Evolutionary conservation across 305 asterid genomes (phyloP).

Genomic region (Fraxinus nigra): DNA sequence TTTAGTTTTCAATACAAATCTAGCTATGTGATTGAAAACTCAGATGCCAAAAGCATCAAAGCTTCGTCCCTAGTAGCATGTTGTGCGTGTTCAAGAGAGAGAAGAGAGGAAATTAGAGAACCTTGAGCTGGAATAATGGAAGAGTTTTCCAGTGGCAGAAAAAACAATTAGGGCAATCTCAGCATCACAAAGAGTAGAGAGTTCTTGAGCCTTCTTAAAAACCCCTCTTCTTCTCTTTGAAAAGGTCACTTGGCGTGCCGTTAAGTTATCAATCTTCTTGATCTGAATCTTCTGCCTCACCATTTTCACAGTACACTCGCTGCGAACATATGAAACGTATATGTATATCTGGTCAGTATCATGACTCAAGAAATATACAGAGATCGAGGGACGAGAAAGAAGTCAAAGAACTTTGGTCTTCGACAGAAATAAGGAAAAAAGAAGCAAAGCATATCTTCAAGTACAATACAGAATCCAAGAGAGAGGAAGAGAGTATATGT

Average conservation of each 20-base stretch:
- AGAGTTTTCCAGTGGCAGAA: slow-evolving; percentile 77
- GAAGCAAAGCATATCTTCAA: slow-evolving; percentile 32
- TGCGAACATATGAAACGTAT: background rate
- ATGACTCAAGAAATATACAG: background rate
- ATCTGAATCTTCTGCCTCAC: slow-evolving; percentile 80
- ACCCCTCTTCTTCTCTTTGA: slow-evolving; percentile 87
- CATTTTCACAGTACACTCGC: slow-evolving; percentile 30
- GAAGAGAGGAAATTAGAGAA: slow-evolving; percentile 19
- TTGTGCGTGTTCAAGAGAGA: slow-evolving; percentile 11
- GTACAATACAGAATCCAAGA: slow-evolving; percentile 32
- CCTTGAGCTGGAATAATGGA: slow-evolving; percentile 64
- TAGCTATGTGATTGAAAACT: background rate
- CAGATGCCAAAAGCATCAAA: background rate
- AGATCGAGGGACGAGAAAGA: background rate
- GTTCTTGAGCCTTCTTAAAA: slow-evolving; percentile 69
- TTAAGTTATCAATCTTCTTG: slow-evolving; percentile 70
- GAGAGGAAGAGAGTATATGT: background rate
- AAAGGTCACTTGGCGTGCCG: slow-evolving; percentile 73
- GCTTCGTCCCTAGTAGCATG: background rate
- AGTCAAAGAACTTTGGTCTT: background rate
- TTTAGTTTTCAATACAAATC: background rate
- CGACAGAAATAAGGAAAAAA: background rate
- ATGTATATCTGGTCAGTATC: background rate
- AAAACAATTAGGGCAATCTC: slow-evolving; percentile 72
- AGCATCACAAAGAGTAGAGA: no score